Base-by-base conservation (phyloP, 495 filamentous ascomycete species). In the Penicillium ochrochloron region DNA sequence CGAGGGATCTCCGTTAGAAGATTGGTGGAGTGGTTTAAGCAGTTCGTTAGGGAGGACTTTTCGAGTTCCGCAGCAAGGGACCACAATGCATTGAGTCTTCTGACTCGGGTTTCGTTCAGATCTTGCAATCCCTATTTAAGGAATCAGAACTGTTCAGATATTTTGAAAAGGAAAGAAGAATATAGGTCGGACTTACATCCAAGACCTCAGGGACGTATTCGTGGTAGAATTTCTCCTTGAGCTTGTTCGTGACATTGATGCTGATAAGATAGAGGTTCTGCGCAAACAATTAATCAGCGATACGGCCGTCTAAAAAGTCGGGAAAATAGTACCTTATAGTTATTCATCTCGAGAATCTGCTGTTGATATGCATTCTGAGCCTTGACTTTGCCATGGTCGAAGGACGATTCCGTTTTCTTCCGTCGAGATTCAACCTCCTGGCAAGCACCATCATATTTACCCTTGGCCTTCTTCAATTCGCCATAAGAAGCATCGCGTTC, bases 141-240 rank as follows among this genome's bases (percentile, higher is more conserved):
- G 14, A 52, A 35, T 59, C 0, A 63, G 52, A 41, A 19, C 27
- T 33, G 23, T 29, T 53, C 27, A 9, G 17, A 52, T 5, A 53
- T 17, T 3, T 17, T 6, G 10, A 41, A 41, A 17, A 41, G 15
- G 15, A 2, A 3, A 17, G 15, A 14, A 17, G 3, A 14, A 4
- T 21, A 9, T 23, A 17, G 21, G 5, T 12, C 44, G 39, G 12
- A 48, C 50, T 79, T 81, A 94, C 93, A 79, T 99, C 92, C 67
- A 99, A 80, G 35, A 99, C 73, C 62, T 97, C 94, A 5, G 95
- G 95, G 23, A 99, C 84, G 74, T 97, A 97, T 82, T 97, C 93
- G 73, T 98, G 88, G 69, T 93, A 99, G 78, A 97, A 97, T 73
- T 88, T 92, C 74, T 96, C 92, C 79, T 97, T 98, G 70, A 96